Evolutionary conservation across 2,329 filamentous ascomycete genomes (phyloP).

Genomic region (Plenodomus biglobosus): DNA sequence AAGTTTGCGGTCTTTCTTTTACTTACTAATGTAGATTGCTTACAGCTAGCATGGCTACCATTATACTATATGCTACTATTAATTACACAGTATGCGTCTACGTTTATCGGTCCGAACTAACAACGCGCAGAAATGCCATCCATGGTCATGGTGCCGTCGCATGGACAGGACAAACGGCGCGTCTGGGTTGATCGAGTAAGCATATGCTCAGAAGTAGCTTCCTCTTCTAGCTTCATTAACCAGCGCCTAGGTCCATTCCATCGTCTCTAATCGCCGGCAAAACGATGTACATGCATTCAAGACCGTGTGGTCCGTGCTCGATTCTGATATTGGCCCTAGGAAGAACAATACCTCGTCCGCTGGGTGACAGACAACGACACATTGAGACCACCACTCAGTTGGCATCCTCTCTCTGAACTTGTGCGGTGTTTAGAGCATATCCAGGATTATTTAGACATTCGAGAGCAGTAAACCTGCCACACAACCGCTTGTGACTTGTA

Average conservation of each 20-base stretch:
- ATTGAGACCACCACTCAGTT: constrained; percentile 41
- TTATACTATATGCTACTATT: no score
- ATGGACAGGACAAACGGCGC: constrained; percentile 18
- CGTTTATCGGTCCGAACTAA: not conserved
- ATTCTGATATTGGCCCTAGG: constrained; percentile 30
- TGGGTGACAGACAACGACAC: constrained; percentile 35
- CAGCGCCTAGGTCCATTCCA: not conserved
- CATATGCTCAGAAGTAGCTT: not conserved
- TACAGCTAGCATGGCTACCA: no score
- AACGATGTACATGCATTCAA: constrained; percentile 20
- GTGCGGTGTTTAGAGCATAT: constrained; percentile 43
- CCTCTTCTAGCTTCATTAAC: not conserved
- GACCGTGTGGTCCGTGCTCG: constrained; percentile 21
- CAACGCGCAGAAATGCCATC: constrained; percentile 21
- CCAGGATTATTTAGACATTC: constrained; percentile 47
- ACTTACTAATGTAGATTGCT: no score
- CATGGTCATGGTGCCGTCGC: constrained; percentile 31
- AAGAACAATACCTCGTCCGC: constrained; percentile 48
- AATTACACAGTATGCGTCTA: no score
- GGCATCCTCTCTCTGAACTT: constrained; percentile 49
- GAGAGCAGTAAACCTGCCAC: constrained; percentile 22
- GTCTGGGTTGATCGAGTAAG: constrained; percentile 30
- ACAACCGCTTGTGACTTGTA: not conserved
- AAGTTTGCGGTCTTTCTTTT: no score
- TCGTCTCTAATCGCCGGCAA: constrained; percentile 33